Base-by-base conservation (phyloP, 179 eudicot species). In the Carnegiea gigantea region DNA sequence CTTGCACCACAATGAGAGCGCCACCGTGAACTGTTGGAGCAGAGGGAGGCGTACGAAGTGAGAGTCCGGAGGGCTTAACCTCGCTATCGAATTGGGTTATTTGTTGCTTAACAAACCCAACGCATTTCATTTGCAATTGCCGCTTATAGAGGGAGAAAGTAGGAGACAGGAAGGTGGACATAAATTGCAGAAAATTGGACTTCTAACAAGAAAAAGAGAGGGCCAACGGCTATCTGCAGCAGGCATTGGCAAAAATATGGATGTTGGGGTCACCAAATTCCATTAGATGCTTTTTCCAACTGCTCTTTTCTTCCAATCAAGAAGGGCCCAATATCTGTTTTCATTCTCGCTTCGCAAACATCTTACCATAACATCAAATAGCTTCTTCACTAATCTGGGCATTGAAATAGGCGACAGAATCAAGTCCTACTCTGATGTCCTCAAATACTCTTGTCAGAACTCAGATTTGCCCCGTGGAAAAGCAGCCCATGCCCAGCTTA, bases 401-500 rank as follows among this genome's bases (percentile, higher is more conserved):
- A 64, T 11, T 79, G 64, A 79, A 8, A 5, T 20, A 11, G 40
- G 26, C 51, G 76, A 26, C 30, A 76, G 26, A 76, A 75, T 75
- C 77, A 80, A 26, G 28, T 24, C 71, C 72, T 90, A 83, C 79
- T 78, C 83, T 70, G 79, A 75, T 73, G 79, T 84, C 46, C 78
- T 92, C 72, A 85, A 77, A 54, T 76, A 46, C 77, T 87, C 89
- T 79, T 78, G 77, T 23, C 82, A 79, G 70, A 60, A 80, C 71
- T 84, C 82, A 12, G 83, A 85, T 84, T 80, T 88, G 26, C 78
- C 30, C 59, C 78, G 80, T 43, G 91, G 87, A 82, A 88, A 83
- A 88, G 60, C 86, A 70, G 82, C 90, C 53, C 96, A 92, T 81
- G 85, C 91, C 67, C 85, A 84, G 28, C 80, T 90, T 74, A 33